Conservation (phyloP, 768 basidiomycete species). For the Suillus bovinus region DNA sequence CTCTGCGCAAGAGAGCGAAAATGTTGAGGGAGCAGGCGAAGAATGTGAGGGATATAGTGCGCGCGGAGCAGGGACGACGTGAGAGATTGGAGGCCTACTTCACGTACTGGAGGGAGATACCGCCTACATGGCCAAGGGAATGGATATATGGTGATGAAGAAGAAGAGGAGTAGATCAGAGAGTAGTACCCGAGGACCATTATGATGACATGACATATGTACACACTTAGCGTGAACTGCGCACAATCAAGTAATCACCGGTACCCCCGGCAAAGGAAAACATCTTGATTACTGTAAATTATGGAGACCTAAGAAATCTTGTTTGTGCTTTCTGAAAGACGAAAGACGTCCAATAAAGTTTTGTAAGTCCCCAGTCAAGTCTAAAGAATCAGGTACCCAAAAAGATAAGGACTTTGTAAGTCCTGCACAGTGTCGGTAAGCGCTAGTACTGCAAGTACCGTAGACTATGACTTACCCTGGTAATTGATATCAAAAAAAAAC, state of each 20-base stretch:
- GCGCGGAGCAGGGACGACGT: slow-evolving; percentile 25
- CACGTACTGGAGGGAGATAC: slow-evolving; percentile 28
- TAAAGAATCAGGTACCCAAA: too few species aligned
- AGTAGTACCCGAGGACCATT: background rate
- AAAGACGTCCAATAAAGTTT: too few species aligned
- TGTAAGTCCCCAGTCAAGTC: too few species aligned
- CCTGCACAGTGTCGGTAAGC: too few species aligned
- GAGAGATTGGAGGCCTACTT: slow-evolving; percentile 30
- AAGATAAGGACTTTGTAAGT: too few species aligned
- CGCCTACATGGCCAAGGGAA: slow-evolving; percentile 19
- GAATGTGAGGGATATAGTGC: slow-evolving; percentile 23
- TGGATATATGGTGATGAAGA: slow-evolving; percentile 21
- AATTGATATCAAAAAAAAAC: too few species aligned
- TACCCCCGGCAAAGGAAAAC: background rate
- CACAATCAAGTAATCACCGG: too few species aligned
- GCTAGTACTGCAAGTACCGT: too few species aligned
- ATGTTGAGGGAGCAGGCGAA: slow-evolving; percentile 23
- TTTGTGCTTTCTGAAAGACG: background rate
- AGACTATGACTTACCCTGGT: too few species aligned
- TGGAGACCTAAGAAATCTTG: background rate
- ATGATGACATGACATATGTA: background rate
- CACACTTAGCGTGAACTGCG: background rate
- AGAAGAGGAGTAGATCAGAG: background rate
- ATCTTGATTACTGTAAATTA: background rate
- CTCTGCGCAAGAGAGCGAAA: slow-evolving; percentile 18